Evolutionary conservation across 164 flowering plant species (phyloP).

Genomic region (Stephania cephalantha): DNA sequence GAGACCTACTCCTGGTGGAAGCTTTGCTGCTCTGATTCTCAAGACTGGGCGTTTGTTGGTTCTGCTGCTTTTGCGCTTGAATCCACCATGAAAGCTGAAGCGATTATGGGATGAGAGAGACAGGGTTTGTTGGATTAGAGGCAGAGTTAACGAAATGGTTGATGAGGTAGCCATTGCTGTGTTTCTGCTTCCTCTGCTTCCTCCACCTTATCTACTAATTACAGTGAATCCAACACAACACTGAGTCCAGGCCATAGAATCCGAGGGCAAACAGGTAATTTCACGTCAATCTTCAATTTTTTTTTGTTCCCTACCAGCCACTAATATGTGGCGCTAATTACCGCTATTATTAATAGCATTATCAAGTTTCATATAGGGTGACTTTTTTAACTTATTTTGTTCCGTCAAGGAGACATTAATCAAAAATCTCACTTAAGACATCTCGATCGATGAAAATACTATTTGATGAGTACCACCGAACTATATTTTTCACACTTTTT

Average conservation of each 20-base stretch:
- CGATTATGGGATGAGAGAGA: conserved; percentile 5
- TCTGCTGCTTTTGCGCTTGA: background rate
- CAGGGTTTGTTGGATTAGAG: conserved; percentile 19
- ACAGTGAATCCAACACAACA: too few relatives aligned
- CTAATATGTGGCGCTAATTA: too few relatives aligned
- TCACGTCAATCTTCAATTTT: too few relatives aligned
- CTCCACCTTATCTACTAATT: conserved; percentile 2
- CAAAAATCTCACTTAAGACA: too few relatives aligned
- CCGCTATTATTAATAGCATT: too few relatives aligned
- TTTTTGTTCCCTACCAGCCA: too few relatives aligned
- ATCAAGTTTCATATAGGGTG: too few relatives aligned
- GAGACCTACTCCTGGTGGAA: conserved; percentile 55
- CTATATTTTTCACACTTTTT: too few relatives aligned
- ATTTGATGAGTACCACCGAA: too few relatives aligned
- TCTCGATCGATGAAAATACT: too few relatives aligned
- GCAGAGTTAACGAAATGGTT: conserved; percentile 22
- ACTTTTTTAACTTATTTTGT: too few relatives aligned
- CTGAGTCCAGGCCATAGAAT: background rate
- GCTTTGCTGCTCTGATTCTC: conserved; percentile 58
- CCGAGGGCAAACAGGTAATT: background rate
- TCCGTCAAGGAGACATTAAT: too few relatives aligned
- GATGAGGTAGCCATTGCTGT: conserved; percentile 37
- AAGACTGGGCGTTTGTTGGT: conserved; percentile 23
- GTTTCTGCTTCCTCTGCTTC: background rate
- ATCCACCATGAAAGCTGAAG: conserved; percentile 6